Base-by-base conservation (phyloP, 163 green algal species). In the Prototheca wickerhamii region DNA sequence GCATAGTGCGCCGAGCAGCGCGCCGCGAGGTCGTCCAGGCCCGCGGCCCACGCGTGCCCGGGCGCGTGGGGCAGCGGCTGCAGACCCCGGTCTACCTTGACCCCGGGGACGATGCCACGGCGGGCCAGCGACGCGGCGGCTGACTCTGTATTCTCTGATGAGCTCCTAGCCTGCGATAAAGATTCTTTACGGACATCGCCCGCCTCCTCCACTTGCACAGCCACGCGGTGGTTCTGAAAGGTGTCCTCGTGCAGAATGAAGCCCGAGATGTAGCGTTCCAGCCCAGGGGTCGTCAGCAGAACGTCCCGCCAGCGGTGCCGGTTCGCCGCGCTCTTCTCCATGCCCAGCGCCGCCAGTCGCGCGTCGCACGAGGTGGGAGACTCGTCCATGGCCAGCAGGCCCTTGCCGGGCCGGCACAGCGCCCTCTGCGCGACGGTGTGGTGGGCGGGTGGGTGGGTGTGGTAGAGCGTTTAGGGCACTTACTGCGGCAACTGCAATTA, bases 301-400 rank as follows among this genome's bases (percentile, higher is more conserved):
- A 89, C 55, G 72, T 86, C 69, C 18, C 86, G 75, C 35, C 86
- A 79, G 28, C 72, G 61, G 3, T 69, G 71, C 3, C 86, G 72
- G 63, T 88, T 76, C 1, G 28, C 49, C 60, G 87, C 76, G 44
- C 75, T 79, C 74, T 94, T 94, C 32, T 82, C 69, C 15, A 88
- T 61, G 43, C 79, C 86, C 43, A 90, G 88, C 63, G 58, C 71
- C 10, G 61, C 60, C 42, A 88, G 73, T 77, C 86, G 71, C 69
- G 91, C 94, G 34, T 84, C 89, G 21, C 95, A 86, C 12, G 89
- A 96, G 25, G 67, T 79, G 0, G 78, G 90, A 64, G 64, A 84
- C 71, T 96, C 89, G 59, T 96, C 89, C 2, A 88, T 87, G 7
- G 89, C 89, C 3, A 96, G 77, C 43, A 96, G 91, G 40, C 79